Conservation (phyloP, 495 filamentous ascomycete species). For the Margaritispora aquatica region DNA sequence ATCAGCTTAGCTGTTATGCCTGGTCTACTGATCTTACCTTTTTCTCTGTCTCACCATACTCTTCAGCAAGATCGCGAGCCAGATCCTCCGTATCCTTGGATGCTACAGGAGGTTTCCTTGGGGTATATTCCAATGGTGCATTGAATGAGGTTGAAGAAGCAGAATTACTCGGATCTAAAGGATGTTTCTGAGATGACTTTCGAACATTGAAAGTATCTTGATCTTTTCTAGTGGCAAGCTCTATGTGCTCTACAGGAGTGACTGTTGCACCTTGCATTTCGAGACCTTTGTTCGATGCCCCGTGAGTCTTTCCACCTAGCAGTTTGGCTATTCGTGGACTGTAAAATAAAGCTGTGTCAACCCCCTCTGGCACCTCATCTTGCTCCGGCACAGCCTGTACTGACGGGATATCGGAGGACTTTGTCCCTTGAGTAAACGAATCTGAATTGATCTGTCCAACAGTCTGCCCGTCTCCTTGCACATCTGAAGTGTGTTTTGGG, state of each 20-base stretch:
- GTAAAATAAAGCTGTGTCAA: constrained; percentile 56
- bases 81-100: background rate
- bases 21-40: constrained; percentile 3
- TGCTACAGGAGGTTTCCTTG: no score
- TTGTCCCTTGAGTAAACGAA: constrained; percentile 31
- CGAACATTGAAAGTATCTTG: constrained; percentile 39
- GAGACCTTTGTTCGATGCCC: constrained; percentile 7
- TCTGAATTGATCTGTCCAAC: constrained; percentile 49
- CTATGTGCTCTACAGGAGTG: constrained; percentile 27
- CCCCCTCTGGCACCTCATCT: constrained; percentile 45
- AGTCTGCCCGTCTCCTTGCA: constrained; percentile 27
- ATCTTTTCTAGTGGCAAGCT: constrained; percentile 25
- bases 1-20: constrained; percentile 9
- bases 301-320: constrained; percentile 31
- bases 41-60: background rate
- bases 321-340: constrained; percentile 52
- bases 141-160: background rate
- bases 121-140: background rate
- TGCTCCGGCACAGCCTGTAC: constrained; percentile 19
- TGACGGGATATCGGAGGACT: background rate
- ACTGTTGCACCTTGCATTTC: constrained; percentile 16
- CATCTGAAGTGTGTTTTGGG: constrained; percentile 42
- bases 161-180: background rate
- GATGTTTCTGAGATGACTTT: constrained; percentile 18
- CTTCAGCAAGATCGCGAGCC: background rate